Base-by-base conservation (phyloP, 371 early-diverging fungal species). In the Syncephalastrum sp. region DNA sequence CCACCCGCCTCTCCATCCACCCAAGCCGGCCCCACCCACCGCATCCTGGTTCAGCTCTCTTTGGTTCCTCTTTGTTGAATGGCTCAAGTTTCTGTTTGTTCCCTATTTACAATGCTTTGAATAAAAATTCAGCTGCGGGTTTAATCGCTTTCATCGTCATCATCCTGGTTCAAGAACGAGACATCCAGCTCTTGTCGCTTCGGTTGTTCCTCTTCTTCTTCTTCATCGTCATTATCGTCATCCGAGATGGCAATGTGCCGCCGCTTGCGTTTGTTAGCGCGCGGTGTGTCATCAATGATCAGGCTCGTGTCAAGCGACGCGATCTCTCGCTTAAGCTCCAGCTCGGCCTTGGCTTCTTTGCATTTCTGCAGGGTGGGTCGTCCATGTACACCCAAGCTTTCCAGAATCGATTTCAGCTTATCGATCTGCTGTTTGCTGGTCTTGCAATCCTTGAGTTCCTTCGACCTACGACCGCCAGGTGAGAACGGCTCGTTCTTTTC, bases 341-440 rank as follows among this genome's bases (percentile, higher is more conserved):
- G 60, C 42, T 69, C 74, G 23, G 51, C 58, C 27, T 76, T 79
- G 47, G 74, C 52, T 17, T 72, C 65, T 55, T 74, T 60, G 45
- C 79, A 79, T 49, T 79, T 75, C 45, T 79, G 74, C 5, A 72
- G 16, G 0, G 74, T 64, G 0, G 79, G 79, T n/a, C 68, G 70
- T 1, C 80, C 68, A 29, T 63, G 53, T 5, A 63, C 59, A 17
- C 64, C 61, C 13, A 63, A 51, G 8, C 60, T 61, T 15, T 51
- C 55, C 17, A 60, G 42, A 8, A 67, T 63, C 1, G 24, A 33
- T 15, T 54, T 38, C 8, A 56, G 48, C n/a, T 50, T 63, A 15
- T 54, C 16, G 8, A 69, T 57, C 19, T 59, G 57, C 16, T 65
- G 43, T 4, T 45, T 58, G 15, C 43, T 42, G 8, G 59, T 57